A percentile compares a stretch with the other conserved stretches of the same genome.
phyloP scores from a whole-genome alignment of 1,139 yeast species.

The Pichia sp. region DNA sequence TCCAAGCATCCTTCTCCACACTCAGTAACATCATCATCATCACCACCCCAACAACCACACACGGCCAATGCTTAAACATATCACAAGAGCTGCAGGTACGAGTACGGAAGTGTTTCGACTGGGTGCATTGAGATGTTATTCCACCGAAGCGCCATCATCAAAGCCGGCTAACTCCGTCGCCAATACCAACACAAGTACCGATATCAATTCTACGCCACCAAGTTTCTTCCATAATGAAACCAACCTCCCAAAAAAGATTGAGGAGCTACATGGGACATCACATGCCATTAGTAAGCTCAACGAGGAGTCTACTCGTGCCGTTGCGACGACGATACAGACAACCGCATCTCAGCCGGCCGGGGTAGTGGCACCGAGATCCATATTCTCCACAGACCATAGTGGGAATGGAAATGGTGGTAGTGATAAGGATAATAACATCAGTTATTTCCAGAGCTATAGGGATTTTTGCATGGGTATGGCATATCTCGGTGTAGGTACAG shows the following conservation, averaged over 20 bases:
- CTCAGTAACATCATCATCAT: not conserved
- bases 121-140: no score
- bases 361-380: no score
- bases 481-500: slow-evolving; percentile 10
- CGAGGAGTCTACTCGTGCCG: no score
- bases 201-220: slow-evolving; percentile 1
- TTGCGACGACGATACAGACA: not conserved
- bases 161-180: no score
- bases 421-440: not conserved
- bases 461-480: slow-evolving; percentile 13
- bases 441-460: slow-evolving; percentile 7
- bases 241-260: slow-evolving; percentile 3
- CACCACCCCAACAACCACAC: not conserved
- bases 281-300: no score
- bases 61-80: not conserved
- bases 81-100: no score
- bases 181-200: not conserved
- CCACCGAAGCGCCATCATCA: no score
- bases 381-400: no score
- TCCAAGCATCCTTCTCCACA: no score
- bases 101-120: no score
- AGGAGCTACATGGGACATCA: no score
- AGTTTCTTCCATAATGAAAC: slow-evolving; percentile 10
- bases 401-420: not conserved
- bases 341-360: not conserved